Percentiles rank a stretch among this genome's conserved stretches.
Evolutionary conservation across 169 alveolate genomes (phyloP).

Genomic region (Plasmodium ovale): DNA sequence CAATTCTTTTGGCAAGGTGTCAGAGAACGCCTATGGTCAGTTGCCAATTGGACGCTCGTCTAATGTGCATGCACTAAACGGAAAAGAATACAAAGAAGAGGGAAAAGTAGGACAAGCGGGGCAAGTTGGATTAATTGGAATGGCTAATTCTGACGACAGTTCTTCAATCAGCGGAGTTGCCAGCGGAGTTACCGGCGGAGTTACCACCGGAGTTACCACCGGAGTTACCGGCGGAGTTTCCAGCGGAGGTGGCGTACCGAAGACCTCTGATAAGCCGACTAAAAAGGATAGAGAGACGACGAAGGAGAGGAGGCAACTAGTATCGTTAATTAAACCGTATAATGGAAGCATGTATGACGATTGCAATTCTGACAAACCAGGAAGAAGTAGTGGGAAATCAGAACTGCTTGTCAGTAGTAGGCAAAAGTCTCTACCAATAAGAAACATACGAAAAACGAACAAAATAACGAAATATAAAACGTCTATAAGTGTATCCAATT

Average conservation of each 20-base stretch:
- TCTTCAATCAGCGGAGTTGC: no score
- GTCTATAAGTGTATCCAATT: conserved; percentile 40
- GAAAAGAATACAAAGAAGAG: neutral
- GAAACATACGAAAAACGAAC: conserved; percentile 6
- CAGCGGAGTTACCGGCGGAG: no score
- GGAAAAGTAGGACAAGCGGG: no score
- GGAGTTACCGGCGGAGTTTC: no score
- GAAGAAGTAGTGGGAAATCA: neutral
- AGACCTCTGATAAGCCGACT: neutral
- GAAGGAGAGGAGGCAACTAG: conserved; percentile 1
- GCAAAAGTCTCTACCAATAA: conserved; percentile 58
- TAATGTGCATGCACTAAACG: no score
- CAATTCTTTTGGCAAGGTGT: neutral
- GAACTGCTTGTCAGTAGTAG: conserved; percentile 11
- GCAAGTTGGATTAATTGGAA: no score
- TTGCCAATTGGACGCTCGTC: no score
- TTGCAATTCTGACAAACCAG: conserved; percentile 2
- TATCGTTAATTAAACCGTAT: conserved; percentile 5
- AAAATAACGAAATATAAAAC: conserved; percentile 68
- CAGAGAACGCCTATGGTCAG: neutral
- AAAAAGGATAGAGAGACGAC: conserved; percentile 4
- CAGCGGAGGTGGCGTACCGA: neutral
- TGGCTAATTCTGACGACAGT: no score
- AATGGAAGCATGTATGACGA: neutral
- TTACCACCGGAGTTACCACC: no score